These are phyloP conservation scores for Candida corydali DNA, from an alignment of 805 yeast species.

Conservation along the genomic window DNA sequence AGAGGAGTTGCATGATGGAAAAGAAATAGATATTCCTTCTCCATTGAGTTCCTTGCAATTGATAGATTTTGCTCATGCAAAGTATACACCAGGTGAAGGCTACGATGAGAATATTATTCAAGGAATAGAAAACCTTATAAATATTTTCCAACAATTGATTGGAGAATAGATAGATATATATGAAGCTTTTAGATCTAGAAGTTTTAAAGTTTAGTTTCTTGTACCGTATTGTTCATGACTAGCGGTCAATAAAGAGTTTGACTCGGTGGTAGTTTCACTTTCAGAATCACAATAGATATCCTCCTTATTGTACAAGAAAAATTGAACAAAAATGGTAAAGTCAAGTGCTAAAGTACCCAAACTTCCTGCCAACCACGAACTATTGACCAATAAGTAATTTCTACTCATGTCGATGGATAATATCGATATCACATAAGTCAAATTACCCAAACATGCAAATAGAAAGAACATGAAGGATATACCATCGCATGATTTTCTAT, in stretches of 20 bases:
- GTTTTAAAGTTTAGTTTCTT: neutral
- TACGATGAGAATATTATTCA: slow-evolving; percentile 65
- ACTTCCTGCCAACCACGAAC: slow-evolving; percentile 91
- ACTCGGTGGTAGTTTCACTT: slow-evolving; percentile 16
- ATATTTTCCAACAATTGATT: slow-evolving; percentile 30
- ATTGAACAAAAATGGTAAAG: slow-evolving; percentile 78
- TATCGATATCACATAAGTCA: slow-evolving; percentile 85
- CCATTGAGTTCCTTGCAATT: slow-evolving; percentile 58
- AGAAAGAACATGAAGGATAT: slow-evolving; percentile 89
- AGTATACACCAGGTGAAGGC: slow-evolving; percentile 55
- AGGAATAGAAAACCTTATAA: slow-evolving; percentile 65
- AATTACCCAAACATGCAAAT: slow-evolving; percentile 92
- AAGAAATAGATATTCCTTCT: slow-evolving; percentile 19
- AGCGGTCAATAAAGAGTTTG: slow-evolving; percentile 1
- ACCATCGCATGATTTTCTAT: slow-evolving; percentile 92
- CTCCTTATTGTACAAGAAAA: slow-evolving; percentile 63
- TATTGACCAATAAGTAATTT: slow-evolving; percentile 71
- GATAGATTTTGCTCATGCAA: slow-evolving; percentile 92
- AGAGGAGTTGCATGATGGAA: slow-evolving; percentile 18
- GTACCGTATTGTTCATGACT: slow-evolving; percentile 4
- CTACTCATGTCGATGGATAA: slow-evolving; percentile 67
- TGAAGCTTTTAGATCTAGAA: neutral
- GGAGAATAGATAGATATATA: slow-evolving; percentile 6
- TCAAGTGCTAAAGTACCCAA: slow-evolving; percentile 84
- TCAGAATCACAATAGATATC: slow-evolving; percentile 7